Evolutionary conservation across 2,329 filamentous ascomycete species (phyloP).

Genomic region (Cercospora berteroae): DNA sequence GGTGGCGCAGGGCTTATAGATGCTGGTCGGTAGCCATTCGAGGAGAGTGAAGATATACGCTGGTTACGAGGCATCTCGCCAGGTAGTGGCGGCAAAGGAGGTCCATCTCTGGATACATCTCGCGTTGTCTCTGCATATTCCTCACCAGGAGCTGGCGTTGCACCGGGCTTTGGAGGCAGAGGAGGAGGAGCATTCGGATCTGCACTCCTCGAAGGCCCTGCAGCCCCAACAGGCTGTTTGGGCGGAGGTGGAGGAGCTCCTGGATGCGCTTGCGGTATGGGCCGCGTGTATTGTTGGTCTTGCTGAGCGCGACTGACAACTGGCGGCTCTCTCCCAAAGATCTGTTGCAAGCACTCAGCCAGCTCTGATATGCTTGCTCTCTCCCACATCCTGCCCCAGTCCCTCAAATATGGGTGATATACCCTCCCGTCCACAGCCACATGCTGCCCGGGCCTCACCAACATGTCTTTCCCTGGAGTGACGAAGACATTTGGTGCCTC

Average conservation of each 20-base stretch:
- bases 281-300: constrained; percentile 53
- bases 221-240: constrained; percentile 32
- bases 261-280: constrained; percentile 60
- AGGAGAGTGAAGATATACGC: constrained; percentile 9
- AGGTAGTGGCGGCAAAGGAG: constrained; percentile 27
- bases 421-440: constrained; percentile 89
- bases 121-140: constrained; percentile 28
- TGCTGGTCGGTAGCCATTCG: background rate
- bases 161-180: constrained; percentile 57
- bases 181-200: constrained; percentile 42
- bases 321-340: constrained; percentile 93
- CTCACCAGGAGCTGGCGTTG: constrained; percentile 34
- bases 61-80: constrained; percentile 6
- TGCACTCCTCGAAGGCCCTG: constrained; percentile 20
- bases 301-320: constrained; percentile 71
- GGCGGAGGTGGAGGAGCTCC: constrained; percentile 39
- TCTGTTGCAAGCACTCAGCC: constrained; percentile 73
- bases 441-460: constrained; percentile 88
- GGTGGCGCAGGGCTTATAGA: constrained; percentile 1
- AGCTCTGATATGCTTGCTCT: constrained; percentile 77
- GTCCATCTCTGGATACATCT: constrained; percentile 30
- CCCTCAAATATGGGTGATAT: constrained; percentile 91
- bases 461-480: constrained; percentile 82
- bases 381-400: constrained; percentile 88
- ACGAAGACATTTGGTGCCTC: constrained; percentile 87